These are phyloP conservation scores for Phytopythium delawarense DNA, from an alignment of 352 stramenopile species.

Conservation along the genomic window DNA sequence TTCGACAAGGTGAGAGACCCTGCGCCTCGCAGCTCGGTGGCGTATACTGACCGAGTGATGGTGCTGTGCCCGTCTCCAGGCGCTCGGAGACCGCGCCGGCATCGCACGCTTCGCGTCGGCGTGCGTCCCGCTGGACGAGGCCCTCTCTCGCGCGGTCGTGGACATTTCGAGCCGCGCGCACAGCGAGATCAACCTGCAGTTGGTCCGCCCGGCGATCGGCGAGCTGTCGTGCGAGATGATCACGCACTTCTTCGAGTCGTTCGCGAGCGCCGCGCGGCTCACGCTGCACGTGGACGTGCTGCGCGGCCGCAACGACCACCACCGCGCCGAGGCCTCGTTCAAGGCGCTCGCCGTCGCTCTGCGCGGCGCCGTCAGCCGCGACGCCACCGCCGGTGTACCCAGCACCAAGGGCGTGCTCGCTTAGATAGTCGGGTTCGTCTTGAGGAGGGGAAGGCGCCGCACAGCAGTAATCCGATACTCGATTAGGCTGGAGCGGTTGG, in stretches of 20 bases:
- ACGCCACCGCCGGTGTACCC: conserved; percentile 82
- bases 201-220: conserved; percentile 81
- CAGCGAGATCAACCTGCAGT: conserved; percentile 85
- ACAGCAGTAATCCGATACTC: no score
- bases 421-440: conserved; percentile 15
- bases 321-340: conserved; percentile 90
- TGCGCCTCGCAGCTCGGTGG: not conserved
- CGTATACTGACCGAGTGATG: not conserved
- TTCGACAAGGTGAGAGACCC: conserved; percentile 60
- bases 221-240: conserved; percentile 94
- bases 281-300: conserved; percentile 93
- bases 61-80: conserved; percentile 19
- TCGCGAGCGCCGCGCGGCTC: conserved; percentile 88
- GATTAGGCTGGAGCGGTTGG: no score
- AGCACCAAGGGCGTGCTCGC: conserved; percentile 91
- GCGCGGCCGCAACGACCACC: conserved; percentile 90
- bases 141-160: conserved; percentile 88
- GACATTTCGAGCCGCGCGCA: conserved; percentile 94
- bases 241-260: conserved; percentile 93
- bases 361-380: conserved; percentile 66
- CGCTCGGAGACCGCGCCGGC: conserved; percentile 84
- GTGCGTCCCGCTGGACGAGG: conserved; percentile 89
- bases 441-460: not conserved
- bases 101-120: conserved; percentile 90
- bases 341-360: conserved; percentile 89